A percentile compares a stretch with the other conserved stretches of the same genome.
Evolutionary conservation across 495 filamentous ascomycete genomes (phyloP).

Genomic region (Penicillium lividum): DNA sequence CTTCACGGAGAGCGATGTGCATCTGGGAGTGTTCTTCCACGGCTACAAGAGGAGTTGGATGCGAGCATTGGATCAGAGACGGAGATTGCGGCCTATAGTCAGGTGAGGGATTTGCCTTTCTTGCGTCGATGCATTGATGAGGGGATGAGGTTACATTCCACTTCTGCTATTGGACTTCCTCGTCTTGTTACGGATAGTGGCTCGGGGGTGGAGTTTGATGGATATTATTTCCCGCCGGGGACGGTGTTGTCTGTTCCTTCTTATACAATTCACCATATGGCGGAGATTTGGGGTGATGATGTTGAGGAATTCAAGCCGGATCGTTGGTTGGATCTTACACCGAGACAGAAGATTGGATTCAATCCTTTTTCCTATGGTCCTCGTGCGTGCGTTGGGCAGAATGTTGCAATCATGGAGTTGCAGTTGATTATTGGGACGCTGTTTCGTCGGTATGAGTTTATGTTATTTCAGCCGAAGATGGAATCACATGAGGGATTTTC

Average conservation of each 20-base stretch:
- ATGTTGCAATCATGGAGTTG: constrained; percentile 84
- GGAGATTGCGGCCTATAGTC: constrained; percentile 60
- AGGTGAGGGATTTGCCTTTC: constrained; percentile 68
- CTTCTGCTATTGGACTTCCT: constrained; percentile 77
- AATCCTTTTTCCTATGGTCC: constrained; percentile 78
- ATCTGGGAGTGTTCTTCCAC: constrained; percentile 61
- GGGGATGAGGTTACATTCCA: constrained; percentile 75
- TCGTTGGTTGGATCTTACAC: constrained; percentile 61
- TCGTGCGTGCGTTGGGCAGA: constrained; percentile 70
- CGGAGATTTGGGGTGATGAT: constrained; percentile 69
- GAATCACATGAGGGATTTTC: constrained; percentile 78
- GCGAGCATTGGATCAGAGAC: constrained; percentile 49
- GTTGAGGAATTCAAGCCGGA: constrained; percentile 76
- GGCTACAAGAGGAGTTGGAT: constrained; percentile 70
- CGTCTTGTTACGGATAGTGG: constrained; percentile 61
- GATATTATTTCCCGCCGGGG: constrained; percentile 64
- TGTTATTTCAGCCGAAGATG: constrained; percentile 57
- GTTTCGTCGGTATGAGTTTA: constrained; percentile 67
- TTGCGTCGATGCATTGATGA: constrained; percentile 73
- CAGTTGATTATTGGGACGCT: constrained; percentile 71
- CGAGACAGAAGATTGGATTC: constrained; percentile 65
- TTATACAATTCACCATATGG: constrained; percentile 75
- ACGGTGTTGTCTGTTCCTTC: constrained; percentile 73
- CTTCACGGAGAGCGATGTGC: constrained; percentile 38
- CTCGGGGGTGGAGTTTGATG: constrained; percentile 42